Evolutionary conservation across 805 yeast species (phyloP), one percentile per base, ranked within the genome.

Genomic region (Candida gorgasii): DNA sequence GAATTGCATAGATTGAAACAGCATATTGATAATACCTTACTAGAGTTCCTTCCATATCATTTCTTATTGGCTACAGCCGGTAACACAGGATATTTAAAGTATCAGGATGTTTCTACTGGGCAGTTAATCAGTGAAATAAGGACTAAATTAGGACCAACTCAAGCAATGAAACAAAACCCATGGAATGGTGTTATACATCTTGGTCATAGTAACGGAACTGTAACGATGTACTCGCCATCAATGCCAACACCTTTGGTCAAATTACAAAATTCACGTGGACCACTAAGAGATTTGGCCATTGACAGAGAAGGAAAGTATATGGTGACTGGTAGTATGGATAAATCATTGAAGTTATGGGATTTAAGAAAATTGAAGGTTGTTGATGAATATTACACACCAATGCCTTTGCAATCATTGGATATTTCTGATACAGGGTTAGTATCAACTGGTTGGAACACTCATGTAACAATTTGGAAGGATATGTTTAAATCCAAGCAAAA

Each of bases 21-120:
- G 58, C 99, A 93, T 61, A 73, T 89, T 20, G 98, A 90, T 53
- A 84, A 84, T 19, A 87, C 90, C 28, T 71, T 78, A 45, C 69
- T 93, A 56, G 95, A 90, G 49, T 93, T 88, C 57, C 72, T 93
- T 51, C 98, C 98, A 1, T 93, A 90, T 61, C 99, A 93, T 65
- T 90, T 84, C 55, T 68, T 93, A 28, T 72, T 93, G 36, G 89
- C 84, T 1, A 80, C 96, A 0, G 89, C 95, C 1, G 98, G 99
- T 31, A 82, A 86, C 53, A 80, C 95, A 2, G 97, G 97, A 5
- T 86, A 75, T 63, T 72, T 93, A 47, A 88, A 86, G 65, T 93
- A 88, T 63, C 98, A 93, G 58, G 99, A 93, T 64, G 95, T 90
- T 2, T 84, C 97, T 3, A 93, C 98, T 0, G 99, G 99, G 47